phyloP scores from a whole-genome alignment of 257 asterid genomes.

The Solanum boliviense region DNA sequence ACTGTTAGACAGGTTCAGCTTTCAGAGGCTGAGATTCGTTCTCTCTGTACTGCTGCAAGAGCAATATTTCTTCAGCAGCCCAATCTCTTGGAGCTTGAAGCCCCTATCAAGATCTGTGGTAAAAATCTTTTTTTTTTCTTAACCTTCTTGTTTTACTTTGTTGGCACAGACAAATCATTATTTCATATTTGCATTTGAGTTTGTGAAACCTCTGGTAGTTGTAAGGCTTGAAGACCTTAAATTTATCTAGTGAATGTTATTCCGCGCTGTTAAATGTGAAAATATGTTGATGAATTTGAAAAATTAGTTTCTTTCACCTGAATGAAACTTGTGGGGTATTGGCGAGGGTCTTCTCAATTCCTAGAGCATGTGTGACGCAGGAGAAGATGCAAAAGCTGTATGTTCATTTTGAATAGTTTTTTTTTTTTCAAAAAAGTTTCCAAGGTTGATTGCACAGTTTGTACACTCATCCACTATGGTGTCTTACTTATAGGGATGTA shows the following conservation, averaged over 20 bases:
- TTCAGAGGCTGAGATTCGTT: conserved; percentile 71
- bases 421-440: background rate
- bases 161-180: background rate
- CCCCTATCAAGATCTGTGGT: conserved; percentile 89
- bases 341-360: background rate
- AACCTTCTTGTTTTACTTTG: background rate
- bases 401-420: background rate
- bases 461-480: background rate
- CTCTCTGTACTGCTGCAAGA: conserved; percentile 49
- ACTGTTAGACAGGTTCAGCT: conserved; percentile 75
- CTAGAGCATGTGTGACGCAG: background rate
- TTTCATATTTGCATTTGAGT: background rate
- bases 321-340: background rate
- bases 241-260: background rate
- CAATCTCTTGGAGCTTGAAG: conserved; percentile 82
- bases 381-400: background rate
- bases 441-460: background rate
- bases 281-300: background rate
- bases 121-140: background rate
- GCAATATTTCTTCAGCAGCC: conserved; percentile 73
- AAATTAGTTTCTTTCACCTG: background rate
- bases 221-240: background rate
- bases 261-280: background rate
- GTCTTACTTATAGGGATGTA: background rate
- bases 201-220: background rate